phyloP scores from a whole-genome alignment of 164 flowering plant species.

The Macadamia integrifolia region DNA sequence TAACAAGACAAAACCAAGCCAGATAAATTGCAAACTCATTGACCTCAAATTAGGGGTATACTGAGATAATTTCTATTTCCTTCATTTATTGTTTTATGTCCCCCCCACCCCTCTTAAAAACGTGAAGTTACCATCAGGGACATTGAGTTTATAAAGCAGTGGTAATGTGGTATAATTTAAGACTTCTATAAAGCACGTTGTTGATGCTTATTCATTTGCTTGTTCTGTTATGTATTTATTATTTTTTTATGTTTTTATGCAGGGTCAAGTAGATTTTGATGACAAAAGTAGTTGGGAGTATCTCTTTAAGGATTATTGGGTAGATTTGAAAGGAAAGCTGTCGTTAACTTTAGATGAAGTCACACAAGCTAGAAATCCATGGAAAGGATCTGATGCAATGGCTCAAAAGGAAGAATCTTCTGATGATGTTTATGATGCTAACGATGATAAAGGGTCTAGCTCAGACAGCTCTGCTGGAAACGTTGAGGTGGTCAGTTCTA shows the following conservation, averaged over 20 bases:
- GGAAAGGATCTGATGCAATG: slow-evolving; percentile 46
- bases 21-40: no score
- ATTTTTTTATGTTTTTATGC: slow-evolving; percentile 10
- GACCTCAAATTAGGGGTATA: no score
- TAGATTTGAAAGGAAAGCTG: slow-evolving; percentile 51
- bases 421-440: slow-evolving; percentile 40
- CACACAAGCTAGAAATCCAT: slow-evolving; percentile 56
- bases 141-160: background rate
- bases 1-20: no score
- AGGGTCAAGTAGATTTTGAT: slow-evolving; percentile 72
- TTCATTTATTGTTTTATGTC: no score
- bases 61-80: no score
- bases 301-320: slow-evolving; percentile 92
- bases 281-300: slow-evolving; percentile 84
- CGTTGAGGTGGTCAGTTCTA: slow-evolving; percentile 33
- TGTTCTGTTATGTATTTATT: background rate
- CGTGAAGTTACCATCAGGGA: no score
- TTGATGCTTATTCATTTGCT: slow-evolving; percentile 1
- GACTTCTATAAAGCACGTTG: background rate
- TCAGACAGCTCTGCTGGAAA: slow-evolving; percentile 51
- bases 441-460: slow-evolving; percentile 44
- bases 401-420: slow-evolving; percentile 40
- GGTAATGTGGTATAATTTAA: background rate
- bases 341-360: slow-evolving; percentile 57
- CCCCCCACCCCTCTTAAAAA: no score